Evolutionary conservation across 2,329 filamentous ascomycete genomes (phyloP).

Genomic region (Leptographium flavum): DNA sequence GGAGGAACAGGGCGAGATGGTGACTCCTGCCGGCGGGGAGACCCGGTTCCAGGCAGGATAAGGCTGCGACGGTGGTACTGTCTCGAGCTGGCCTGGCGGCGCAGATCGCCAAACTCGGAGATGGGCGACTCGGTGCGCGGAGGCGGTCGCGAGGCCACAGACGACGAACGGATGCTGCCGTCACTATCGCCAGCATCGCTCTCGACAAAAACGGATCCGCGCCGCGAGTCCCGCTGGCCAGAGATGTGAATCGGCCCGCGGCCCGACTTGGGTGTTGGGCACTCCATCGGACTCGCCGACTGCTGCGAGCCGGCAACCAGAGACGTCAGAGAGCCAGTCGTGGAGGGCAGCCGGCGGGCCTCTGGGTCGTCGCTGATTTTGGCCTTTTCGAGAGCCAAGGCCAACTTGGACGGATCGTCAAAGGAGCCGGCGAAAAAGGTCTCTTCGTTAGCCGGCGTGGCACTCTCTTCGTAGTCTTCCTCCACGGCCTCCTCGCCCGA

Average conservation of each 20-base stretch:
- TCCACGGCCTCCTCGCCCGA: conserved; percentile 36
- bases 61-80: conserved; percentile 80
- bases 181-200: conserved; percentile 80
- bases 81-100: conserved; percentile 61
- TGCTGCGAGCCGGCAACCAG: conserved; percentile 62
- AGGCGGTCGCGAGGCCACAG: conserved; percentile 51
- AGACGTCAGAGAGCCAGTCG: conserved; percentile 58
- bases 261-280: conserved; percentile 79
- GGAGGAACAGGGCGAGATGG: conserved; percentile 62
- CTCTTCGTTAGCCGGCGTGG: conserved; percentile 31
- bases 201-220: conserved; percentile 67
- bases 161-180: conserved; percentile 71
- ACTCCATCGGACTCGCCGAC: conserved; percentile 82
- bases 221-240: conserved; percentile 50
- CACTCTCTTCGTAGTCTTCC: conserved; percentile 28
- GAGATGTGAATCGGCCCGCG: conserved; percentile 44
- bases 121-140: conserved; percentile 77
- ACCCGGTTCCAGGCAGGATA: conserved; percentile 64
- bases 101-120: conserved; percentile 66
- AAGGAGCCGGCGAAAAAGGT: conserved; percentile 42
- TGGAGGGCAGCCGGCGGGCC: conserved; percentile 35
- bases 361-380: conserved; percentile 25
- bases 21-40: conserved; percentile 75
- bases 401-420: conserved; percentile 40
- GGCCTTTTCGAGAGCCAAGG: conserved; percentile 35